A percentile compares a stretch with the other conserved stretches of the same genome.
Conservation (phyloP, 2,329 filamentous ascomycete species). For the Daldinia eschscholtzii region DNA sequence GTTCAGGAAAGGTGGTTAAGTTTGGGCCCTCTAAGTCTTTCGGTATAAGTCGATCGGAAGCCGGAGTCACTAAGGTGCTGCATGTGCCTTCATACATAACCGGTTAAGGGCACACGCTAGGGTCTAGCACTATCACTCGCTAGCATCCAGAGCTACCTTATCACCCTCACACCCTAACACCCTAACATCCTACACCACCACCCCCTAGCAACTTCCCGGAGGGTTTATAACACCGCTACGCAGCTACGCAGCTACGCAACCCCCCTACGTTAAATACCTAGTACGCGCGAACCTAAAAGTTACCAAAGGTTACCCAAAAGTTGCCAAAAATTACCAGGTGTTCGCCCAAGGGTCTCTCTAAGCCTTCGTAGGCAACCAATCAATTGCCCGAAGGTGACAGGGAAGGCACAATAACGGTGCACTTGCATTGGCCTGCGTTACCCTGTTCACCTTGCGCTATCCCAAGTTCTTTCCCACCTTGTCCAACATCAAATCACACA, state of each 20-base stretch:
- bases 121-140: constrained; percentile 14
- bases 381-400: constrained; percentile 30
- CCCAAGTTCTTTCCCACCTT: constrained; percentile 22
- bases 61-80: constrained; percentile 32
- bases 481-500: constrained; percentile 27
- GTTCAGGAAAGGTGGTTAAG: constrained; percentile 34
- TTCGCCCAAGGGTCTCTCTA: constrained; percentile 32
- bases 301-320: constrained; percentile 12
- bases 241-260: neutral
- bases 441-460: constrained; percentile 38
- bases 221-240: neutral
- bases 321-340: constrained; percentile 30
- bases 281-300: constrained; percentile 9
- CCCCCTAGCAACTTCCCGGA: constrained; percentile 5
- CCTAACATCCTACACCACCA: constrained; percentile 1
- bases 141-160: constrained; percentile 8
- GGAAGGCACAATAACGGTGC: constrained; percentile 40
- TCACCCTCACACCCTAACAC: neutral
- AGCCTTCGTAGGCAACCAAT: constrained; percentile 37
- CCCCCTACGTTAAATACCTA: constrained; percentile 1
- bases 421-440: constrained; percentile 39
- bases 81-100: constrained; percentile 34
- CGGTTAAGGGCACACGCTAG: constrained; percentile 29
- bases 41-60: constrained; percentile 38
- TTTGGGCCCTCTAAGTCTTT: constrained; percentile 14